Base-by-base conservation (phyloP, 1,284 basidiomycete species). In the Fomes fomentarius region DNA sequence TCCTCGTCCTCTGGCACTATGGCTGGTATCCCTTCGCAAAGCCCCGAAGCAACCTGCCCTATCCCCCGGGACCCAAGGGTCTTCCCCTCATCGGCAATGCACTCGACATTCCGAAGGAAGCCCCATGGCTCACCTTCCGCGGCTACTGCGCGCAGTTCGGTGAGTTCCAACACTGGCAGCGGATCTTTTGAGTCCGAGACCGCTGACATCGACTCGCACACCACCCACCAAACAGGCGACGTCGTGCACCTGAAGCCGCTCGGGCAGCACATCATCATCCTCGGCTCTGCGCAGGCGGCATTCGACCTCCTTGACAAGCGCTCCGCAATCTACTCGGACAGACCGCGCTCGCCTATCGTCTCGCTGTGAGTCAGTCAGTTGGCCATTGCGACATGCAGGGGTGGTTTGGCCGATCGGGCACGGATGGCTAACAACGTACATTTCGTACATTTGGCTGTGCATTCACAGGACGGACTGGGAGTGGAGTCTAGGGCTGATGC, bases 261-360 rank as follows among this genome's bases (percentile, higher is more conserved):
- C 6, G 67, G 70, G 10, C 52, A 59, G 37, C 52, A 61, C 11
- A 63, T 74, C 30, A 58, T 74, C 26, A 50, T 73, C 9, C 41
- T 76, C 11, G 73, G 70, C 54, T 68, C 67, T 14, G 35, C 57
- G 10, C 44, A 70, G 47, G 66, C 66, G 2, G 69, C 72, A 9
- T 60, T 48, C 6, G 72, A 71, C 9, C 57, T 74, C 1, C 54
- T 75, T 30, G 71, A 72, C 8, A 70, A 69, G 47, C 56, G 69
- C 35, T 64, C 67, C 10, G 44, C 57, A 2, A 66, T 65, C 24
- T 74, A 73, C 51, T 71, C 69, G 25, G 66, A 69, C 22, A 31
- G 39, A 22, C 38, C 38, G 15, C 39, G 26, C 17, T 41, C 43
- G 25, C 26, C 26, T 33, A 45, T 50, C 9, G 40, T 28, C 19